Percentiles rank a stretch among this genome's conserved stretches.
phyloP scores from a whole-genome alignment of 176 grass and related monocot species.

The Rhipidocladum racemiflorum region DNA sequence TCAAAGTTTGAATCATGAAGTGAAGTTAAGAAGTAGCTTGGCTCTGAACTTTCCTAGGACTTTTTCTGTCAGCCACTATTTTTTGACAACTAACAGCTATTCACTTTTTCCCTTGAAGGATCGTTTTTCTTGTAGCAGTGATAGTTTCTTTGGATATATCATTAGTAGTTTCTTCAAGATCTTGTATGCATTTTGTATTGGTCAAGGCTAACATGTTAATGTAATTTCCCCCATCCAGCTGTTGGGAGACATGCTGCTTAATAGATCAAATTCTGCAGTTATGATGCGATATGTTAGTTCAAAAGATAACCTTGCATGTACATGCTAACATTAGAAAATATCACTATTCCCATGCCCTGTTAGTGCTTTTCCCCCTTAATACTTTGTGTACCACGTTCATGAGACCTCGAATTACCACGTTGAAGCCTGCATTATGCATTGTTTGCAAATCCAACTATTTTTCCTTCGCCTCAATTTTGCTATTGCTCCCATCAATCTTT shows the following conservation, averaged over 20 bases:
- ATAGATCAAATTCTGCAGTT: constrained; percentile 92
- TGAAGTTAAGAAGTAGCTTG: too few relatives aligned
- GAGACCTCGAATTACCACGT: too few relatives aligned
- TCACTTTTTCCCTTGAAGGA: background rate
- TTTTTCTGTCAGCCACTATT: background rate
- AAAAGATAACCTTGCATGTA: constrained; percentile 67
- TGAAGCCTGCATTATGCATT: too few relatives aligned
- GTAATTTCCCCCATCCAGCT: constrained; percentile 52
- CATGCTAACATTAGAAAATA: background rate
- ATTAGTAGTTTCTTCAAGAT: background rate
- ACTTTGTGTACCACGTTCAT: background rate
- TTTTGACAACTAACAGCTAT: background rate
- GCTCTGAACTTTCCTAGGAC: too few relatives aligned
- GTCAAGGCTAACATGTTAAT: constrained; percentile 20
- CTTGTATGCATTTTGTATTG: background rate
- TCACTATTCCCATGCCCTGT: background rate
- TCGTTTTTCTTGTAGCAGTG: background rate
- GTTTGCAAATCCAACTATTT: too few relatives aligned
- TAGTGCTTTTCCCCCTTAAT: background rate
- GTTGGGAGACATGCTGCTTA: constrained; percentile 91
- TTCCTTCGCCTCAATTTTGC: too few relatives aligned
- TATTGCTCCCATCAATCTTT: too few relatives aligned
- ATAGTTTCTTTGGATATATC: background rate
- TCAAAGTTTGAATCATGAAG: too few relatives aligned
- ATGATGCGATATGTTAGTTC: constrained; percentile 97